Percentiles rank a stretch among this genome's conserved stretches.
Evolutionary conservation across 2,329 filamentous ascomycete genomes (phyloP).

Genomic region (Cadophora sp.): DNA sequence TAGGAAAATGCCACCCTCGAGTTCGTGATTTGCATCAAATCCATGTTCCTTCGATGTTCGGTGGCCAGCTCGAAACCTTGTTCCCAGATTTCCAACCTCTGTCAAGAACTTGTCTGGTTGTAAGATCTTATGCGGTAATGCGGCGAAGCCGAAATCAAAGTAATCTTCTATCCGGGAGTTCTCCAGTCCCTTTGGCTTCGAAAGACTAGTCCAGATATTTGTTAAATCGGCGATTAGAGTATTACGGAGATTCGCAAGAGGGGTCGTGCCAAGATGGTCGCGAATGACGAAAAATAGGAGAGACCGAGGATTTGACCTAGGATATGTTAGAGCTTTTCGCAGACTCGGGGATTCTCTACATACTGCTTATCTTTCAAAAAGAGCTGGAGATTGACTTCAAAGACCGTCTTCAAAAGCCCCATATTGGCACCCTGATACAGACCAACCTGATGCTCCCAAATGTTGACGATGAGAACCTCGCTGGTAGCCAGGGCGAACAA

Average conservation of each 20-base stretch:
- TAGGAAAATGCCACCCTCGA: constrained; percentile 83
- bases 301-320: constrained; percentile 83
- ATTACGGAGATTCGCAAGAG: constrained; percentile 85
- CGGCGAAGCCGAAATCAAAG: constrained; percentile 97
- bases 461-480: constrained; percentile 97
- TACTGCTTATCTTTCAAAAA: constrained; percentile 96
- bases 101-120: constrained; percentile 89
- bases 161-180: constrained; percentile 92
- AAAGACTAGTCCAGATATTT: constrained; percentile 91
- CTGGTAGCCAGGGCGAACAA: constrained; percentile 96
- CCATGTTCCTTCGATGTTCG: constrained; percentile 69
- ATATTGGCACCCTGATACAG: constrained; percentile 99
- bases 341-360: constrained; percentile 44
- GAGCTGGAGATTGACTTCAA: constrained; percentile 96
- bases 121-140: constrained; percentile 94
- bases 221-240: constrained; percentile 90
- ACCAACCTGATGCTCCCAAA: constrained; percentile 99
- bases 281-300: constrained; percentile 98
- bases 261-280: constrained; percentile 92
- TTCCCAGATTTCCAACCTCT: constrained; percentile 81
- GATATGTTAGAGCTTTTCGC: constrained; percentile 37
- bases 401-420: constrained; percentile 97
- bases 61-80: constrained; percentile 82
- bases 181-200: constrained; percentile 89
- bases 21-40: constrained; percentile 70